A percentile compares a stretch with the other conserved stretches of the same genome.
Evolutionary conservation across 768 basidiomycete species (phyloP).

Genomic region (Suillus fuscotomentosus): DNA sequence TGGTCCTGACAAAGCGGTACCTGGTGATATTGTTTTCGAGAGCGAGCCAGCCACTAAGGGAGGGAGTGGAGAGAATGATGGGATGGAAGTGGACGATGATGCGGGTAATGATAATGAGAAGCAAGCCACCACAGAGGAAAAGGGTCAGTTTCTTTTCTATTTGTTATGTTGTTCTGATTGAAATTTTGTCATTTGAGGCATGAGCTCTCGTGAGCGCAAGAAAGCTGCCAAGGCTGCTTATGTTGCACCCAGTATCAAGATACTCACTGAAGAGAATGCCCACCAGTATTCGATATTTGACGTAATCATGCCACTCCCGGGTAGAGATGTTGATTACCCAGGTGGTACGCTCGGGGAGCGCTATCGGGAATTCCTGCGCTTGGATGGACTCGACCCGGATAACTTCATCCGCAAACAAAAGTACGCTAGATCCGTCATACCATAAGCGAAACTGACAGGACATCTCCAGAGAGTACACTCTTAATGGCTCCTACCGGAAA

Average conservation of each 20-base stretch:
- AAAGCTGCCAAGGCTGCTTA: slow-evolving; percentile 19
- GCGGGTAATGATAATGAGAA: slow-evolving; percentile 27
- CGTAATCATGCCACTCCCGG: slow-evolving; percentile 96
- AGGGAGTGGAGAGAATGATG: slow-evolving; percentile 16
- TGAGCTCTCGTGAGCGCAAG: slow-evolving; percentile 15
- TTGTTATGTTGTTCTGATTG: slow-evolving; percentile 7
- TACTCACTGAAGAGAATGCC: slow-evolving; percentile 74
- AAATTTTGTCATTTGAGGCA: slow-evolving; percentile 17
- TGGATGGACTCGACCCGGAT: slow-evolving; percentile 89
- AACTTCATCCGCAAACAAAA: slow-evolving; percentile 89
- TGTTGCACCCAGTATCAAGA: slow-evolving; percentile 68
- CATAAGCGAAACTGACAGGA: slow-evolving; percentile 9
- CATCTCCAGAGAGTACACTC: slow-evolving; percentile 74
- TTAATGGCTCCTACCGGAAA: slow-evolving; percentile 91
- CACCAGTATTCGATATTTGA: slow-evolving; percentile 87
- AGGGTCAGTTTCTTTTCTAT: slow-evolving; percentile 22
- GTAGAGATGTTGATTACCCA: slow-evolving; percentile 91
- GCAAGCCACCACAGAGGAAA: slow-evolving; percentile 33
- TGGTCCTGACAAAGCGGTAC: slow-evolving; percentile 70
- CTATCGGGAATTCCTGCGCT: slow-evolving; percentile 75
- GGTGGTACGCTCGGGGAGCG: slow-evolving; percentile 83
- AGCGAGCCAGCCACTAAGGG: slow-evolving; percentile 20
- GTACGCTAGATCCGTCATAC: slow-evolving; percentile 40
- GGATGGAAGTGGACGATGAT: slow-evolving; percentile 32
- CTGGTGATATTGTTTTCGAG: slow-evolving; percentile 91